phyloP scores from a whole-genome alignment of 2,329 filamentous ascomycete genomes.

The Huntiella bhutanensis region DNA sequence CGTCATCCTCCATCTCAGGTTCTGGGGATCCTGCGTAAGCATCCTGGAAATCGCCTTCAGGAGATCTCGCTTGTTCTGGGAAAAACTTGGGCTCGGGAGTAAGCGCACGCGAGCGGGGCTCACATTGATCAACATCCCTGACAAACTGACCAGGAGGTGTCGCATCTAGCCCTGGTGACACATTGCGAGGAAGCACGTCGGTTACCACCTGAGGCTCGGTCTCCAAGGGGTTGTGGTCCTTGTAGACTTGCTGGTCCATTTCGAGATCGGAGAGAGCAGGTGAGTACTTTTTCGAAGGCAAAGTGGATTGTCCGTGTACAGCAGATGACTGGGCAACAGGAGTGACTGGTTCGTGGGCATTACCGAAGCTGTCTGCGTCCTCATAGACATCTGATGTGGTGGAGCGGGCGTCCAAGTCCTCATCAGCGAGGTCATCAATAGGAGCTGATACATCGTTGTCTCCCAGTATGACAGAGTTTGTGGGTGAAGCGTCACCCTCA shows the following conservation, averaged over 20 bases:
- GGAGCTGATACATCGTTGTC: background rate
- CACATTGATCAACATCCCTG: background rate
- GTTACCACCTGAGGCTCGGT: background rate
- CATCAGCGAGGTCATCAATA: background rate
- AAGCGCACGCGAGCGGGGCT: constrained; percentile 5
- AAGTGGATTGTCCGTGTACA: background rate
- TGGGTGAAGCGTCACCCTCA: background rate
- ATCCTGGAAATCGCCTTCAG: background rate
- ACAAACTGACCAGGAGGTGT: background rate
- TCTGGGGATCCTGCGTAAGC: background rate
- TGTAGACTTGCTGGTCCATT: background rate
- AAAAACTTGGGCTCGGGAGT: constrained; percentile 7
- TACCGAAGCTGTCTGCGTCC: no score
- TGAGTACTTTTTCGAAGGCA: constrained; percentile 5
- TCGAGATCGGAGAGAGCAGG: constrained; percentile 2
- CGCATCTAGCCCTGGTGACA: background rate
- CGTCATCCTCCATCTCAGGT: background rate
- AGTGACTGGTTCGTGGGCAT: background rate
- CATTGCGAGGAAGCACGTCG: background rate
- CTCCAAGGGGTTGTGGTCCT: background rate
- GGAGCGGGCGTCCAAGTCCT: background rate
- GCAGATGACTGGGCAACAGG: background rate
- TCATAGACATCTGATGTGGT: background rate
- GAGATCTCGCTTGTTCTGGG: background rate
- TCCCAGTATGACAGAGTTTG: background rate